A percentile compares a stretch with the other conserved stretches of the same genome.
Evolutionary conservation across 768 basidiomycete genomes (phyloP).

Genomic region (Podaxis sp.): DNA sequence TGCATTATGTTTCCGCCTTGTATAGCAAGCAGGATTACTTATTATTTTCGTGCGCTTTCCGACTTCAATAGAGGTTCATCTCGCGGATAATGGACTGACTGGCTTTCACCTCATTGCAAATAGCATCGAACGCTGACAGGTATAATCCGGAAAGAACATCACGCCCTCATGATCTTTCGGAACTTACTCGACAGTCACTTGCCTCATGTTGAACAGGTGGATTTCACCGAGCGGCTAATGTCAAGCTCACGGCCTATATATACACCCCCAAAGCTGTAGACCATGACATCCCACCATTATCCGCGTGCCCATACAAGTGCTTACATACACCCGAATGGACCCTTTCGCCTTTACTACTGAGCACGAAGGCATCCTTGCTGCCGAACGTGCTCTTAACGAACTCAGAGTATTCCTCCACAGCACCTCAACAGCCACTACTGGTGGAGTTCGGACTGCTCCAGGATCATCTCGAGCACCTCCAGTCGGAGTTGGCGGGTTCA

Average conservation of each 20-base stretch:
- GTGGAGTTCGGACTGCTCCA: not conserved
- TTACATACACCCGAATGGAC: not conserved
- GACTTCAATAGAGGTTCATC: not conserved
- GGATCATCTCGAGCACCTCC: not conserved
- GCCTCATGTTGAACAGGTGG: not conserved
- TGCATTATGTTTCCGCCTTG: not conserved
- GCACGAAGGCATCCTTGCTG: conserved; percentile 4
- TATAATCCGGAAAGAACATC: too few relatives aligned
- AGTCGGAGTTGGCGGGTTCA: too few relatives aligned
- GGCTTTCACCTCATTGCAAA: not conserved
- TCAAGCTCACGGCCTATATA: not conserved
- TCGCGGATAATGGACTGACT: not conserved
- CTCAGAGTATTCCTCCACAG: not conserved
- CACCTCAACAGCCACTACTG: not conserved
- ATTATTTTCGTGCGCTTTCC: too few relatives aligned
- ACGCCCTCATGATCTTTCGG: not conserved
- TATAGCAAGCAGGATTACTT: not conserved
- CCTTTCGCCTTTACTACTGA: conserved; percentile 2
- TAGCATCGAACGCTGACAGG: not conserved
- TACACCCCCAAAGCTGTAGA: not conserved
- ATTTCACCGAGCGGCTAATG: not conserved
- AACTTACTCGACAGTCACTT: not conserved
- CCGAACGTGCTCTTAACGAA: conserved; percentile 1
- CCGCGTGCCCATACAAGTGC: not conserved
- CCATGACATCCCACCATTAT: not conserved